Evolutionary conservation across 768 basidiomycete species (phyloP).

Genomic region (Daedaleopsis nitida): DNA sequence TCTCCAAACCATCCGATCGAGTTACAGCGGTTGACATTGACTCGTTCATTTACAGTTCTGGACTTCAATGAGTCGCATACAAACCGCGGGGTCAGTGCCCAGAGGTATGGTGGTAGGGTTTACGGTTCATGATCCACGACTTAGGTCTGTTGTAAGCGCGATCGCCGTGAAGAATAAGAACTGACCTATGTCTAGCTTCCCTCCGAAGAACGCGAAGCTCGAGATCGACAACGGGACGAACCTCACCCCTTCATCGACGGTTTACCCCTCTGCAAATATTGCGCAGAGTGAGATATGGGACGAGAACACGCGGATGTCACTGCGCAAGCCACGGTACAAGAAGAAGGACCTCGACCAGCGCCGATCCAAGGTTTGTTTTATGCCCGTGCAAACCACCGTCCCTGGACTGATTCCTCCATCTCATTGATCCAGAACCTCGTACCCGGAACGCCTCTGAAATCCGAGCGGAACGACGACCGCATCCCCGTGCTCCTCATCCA

Average conservation of each 20-base stretch:
- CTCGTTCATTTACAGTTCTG: conserved; percentile 55
- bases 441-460: conserved; percentile 72
- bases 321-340: conserved; percentile 68
- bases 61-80: conserved; percentile 58
- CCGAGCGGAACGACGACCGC: conserved; percentile 76
- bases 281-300: conserved; percentile 81
- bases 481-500: conserved; percentile 85
- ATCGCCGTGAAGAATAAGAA: not conserved
- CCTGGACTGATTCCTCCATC: too few relatives aligned
- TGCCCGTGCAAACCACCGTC: not conserved
- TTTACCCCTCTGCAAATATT: conserved; percentile 57
- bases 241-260: conserved; percentile 34
- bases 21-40: not conserved
- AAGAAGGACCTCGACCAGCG: conserved; percentile 89
- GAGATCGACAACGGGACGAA: conserved; percentile 29
- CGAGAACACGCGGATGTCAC: conserved; percentile 45
- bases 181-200: conserved; percentile 56
- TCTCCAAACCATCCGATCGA: not conserved
- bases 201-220: conserved; percentile 72
- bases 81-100: conserved; percentile 67
- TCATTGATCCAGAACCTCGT: conserved; percentile 55
- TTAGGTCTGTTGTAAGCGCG: conserved; percentile 56
- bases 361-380: conserved; percentile 58
- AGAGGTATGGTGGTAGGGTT: conserved; percentile 79
- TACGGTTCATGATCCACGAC: conserved; percentile 81